A percentile compares a stretch with the other conserved stretches of the same genome.
phyloP scores from a whole-genome alignment of 805 yeast genomes.

The Pichia ethanolica region DNA sequence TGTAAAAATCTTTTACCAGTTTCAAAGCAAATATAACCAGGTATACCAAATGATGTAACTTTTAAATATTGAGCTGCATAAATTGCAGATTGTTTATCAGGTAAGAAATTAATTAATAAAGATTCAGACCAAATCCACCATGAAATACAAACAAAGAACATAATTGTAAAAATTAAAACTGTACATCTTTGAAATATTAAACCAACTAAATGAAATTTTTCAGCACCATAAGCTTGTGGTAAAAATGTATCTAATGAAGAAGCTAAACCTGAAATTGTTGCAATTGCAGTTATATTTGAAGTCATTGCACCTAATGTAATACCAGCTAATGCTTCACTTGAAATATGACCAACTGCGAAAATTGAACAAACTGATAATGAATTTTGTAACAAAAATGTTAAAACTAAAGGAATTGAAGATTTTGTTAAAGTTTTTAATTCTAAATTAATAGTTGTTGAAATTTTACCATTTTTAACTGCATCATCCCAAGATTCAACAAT shows the following conservation, averaged over 20 bases:
- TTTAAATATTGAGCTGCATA: slow-evolving; percentile 55
- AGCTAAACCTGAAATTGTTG: slow-evolving; percentile 70
- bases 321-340: slow-evolving; percentile 66
- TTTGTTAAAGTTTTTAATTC: slow-evolving; percentile 34
- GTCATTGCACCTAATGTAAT: slow-evolving; percentile 72
- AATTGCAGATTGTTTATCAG: slow-evolving; percentile 36
- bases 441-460: slow-evolving; percentile 33
- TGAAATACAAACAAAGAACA: slow-evolving; percentile 47
- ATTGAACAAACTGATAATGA: slow-evolving; percentile 71
- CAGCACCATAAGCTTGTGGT: slow-evolving; percentile 71
- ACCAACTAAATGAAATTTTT: slow-evolving; percentile 59
- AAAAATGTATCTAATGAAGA: slow-evolving; percentile 72
- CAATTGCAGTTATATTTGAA: slow-evolving; percentile 67
- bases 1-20: slow-evolving; percentile 68
- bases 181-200: slow-evolving; percentile 62
- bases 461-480: slow-evolving; percentile 32
- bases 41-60: slow-evolving; percentile 55
- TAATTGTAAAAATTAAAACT: slow-evolving; percentile 41
- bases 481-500: slow-evolving; percentile 28
- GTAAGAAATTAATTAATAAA: slow-evolving; percentile 36
- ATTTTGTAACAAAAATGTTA: slow-evolving; percentile 64
- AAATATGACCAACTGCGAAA: slow-evolving; percentile 69
- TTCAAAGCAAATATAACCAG: slow-evolving; percentile 62
- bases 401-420: slow-evolving; percentile 50
- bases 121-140: slow-evolving; percentile 55